These are phyloP conservation scores for Proteromonas lacertae DNA, from an alignment of 352 stramenopile genomes.

Conservation along the genomic window DNA sequence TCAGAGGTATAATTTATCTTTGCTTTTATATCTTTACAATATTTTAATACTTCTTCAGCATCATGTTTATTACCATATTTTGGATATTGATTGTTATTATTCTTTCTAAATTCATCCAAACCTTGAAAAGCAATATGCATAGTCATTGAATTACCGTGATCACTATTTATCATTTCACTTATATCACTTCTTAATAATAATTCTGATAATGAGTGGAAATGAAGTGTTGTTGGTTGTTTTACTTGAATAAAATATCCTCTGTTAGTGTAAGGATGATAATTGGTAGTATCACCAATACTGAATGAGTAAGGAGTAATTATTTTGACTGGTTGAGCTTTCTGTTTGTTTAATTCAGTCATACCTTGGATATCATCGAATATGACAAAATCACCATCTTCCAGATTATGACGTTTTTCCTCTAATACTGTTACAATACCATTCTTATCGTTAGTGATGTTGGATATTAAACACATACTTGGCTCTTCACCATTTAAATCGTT, in stretches of 20 bases:
- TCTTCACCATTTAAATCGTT: slow-evolving; percentile 65
- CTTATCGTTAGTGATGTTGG: slow-evolving; percentile 40
- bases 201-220: slow-evolving; percentile 27
- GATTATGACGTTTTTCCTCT: slow-evolving; percentile 74
- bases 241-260: slow-evolving; percentile 45
- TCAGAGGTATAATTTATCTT: too few relatives aligned
- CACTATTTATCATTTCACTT: slow-evolving; percentile 45
- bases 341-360: slow-evolving; percentile 30
- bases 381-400: slow-evolving; percentile 78
- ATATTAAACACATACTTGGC: slow-evolving; percentile 52
- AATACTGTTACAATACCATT: slow-evolving; percentile 62
- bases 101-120: slow-evolving; percentile 22
- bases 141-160: slow-evolving; percentile 28
- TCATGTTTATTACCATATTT: slow-evolving; percentile 35
- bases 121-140: slow-evolving; percentile 42
- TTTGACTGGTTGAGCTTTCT: not conserved
- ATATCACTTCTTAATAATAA: slow-evolving; percentile 22
- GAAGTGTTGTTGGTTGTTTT: slow-evolving; percentile 33
- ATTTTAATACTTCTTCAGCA: slow-evolving; percentile 34
- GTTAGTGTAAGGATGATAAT: slow-evolving; percentile 14
- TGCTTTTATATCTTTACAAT: slow-evolving; percentile 31
- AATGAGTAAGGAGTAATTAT: slow-evolving; percentile 19
- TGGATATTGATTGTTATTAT: slow-evolving; percentile 2
- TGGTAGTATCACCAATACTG: slow-evolving; percentile 22
- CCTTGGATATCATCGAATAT: slow-evolving; percentile 71